Percentiles rank a stretch among this genome's conserved stretches.
phyloP scores from a whole-genome alignment of 345 rosid species.

The Ailanthus altissimus region DNA sequence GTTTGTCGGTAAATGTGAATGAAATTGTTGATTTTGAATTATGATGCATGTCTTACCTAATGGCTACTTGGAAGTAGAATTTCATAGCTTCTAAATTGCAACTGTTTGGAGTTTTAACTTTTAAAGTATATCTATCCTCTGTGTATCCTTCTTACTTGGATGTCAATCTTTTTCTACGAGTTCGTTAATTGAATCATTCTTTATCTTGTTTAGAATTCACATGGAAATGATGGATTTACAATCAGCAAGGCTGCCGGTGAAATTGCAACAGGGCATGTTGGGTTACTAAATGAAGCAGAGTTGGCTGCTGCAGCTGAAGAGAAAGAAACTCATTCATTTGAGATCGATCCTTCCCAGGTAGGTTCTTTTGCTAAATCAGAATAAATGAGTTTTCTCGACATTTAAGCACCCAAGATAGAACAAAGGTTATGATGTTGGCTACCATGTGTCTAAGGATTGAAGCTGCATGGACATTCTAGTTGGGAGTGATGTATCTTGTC shows the following conservation, averaged over 20 bases:
- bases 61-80: neutral
- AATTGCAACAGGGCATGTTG: slow-evolving; percentile 58
- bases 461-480: slow-evolving; percentile 13
- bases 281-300: slow-evolving; percentile 79
- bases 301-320: slow-evolving; percentile 94
- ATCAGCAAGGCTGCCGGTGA: slow-evolving; percentile 77
- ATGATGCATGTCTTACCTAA: neutral
- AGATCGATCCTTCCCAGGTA: slow-evolving; percentile 88
- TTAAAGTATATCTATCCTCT: neutral
- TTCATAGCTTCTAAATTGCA: neutral
- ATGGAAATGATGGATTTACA: slow-evolving; percentile 63
- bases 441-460: too few species aligned
- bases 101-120: neutral
- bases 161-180: neutral
- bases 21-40: neutral
- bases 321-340: slow-evolving; percentile 91
- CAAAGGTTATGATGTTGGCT: too few species aligned
- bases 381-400: too few species aligned
- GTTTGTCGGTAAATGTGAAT: slow-evolving; percentile 38
- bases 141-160: neutral
- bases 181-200: slow-evolving; percentile 5
- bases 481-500: neutral
- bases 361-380: neutral
- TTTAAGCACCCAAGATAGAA: too few species aligned
- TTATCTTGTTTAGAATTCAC: slow-evolving; percentile 37